phyloP scores from a whole-genome alignment of 176 grass and related monocot genomes.

The Tillandsia fasciculata region DNA sequence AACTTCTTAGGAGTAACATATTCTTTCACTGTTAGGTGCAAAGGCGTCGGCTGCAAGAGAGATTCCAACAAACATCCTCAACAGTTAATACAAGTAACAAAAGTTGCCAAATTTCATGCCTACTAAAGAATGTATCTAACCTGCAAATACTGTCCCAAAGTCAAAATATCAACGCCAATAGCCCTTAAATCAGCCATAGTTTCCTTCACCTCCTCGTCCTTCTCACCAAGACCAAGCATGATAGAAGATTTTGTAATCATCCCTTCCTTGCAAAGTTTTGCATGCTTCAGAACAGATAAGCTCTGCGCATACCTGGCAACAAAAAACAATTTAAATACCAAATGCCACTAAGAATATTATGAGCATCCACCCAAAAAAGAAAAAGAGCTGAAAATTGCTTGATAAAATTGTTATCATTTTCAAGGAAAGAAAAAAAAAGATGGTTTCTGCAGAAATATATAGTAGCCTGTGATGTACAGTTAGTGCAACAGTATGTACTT shows the following conservation, averaged over 20 bases:
- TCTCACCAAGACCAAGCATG: slow-evolving; percentile 92
- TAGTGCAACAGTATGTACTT: background rate
- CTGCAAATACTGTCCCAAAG: slow-evolving; percentile 89
- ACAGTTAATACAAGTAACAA: background rate
- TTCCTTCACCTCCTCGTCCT: slow-evolving; percentile 64
- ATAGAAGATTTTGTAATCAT: slow-evolving; percentile 88
- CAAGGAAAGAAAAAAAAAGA: background rate
- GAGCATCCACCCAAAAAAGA: too few species aligned
- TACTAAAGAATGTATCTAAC: slow-evolving; percentile 28
- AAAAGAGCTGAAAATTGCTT: too few species aligned
- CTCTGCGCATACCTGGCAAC: slow-evolving; percentile 60
- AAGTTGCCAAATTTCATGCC: background rate
- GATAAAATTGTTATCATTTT: too few species aligned
- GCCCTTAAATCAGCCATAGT: slow-evolving; percentile 67
- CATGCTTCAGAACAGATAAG: slow-evolving; percentile 67
- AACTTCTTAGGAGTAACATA: slow-evolving; percentile 91
- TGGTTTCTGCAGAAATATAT: background rate
- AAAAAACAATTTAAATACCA: background rate
- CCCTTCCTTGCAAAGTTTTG: slow-evolving; percentile 51
- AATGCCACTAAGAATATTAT: background rate
- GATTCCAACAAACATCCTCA: slow-evolving; percentile 5
- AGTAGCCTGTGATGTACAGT: background rate
- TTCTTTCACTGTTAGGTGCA: slow-evolving; percentile 81
- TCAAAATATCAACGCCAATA: slow-evolving; percentile 79
- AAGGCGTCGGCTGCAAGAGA: slow-evolving; percentile 66